Percentiles rank a stretch among this genome's conserved stretches.
phyloP scores from a whole-genome alignment of 768 basidiomycete species.

The Boletus subcaerulescens region DNA sequence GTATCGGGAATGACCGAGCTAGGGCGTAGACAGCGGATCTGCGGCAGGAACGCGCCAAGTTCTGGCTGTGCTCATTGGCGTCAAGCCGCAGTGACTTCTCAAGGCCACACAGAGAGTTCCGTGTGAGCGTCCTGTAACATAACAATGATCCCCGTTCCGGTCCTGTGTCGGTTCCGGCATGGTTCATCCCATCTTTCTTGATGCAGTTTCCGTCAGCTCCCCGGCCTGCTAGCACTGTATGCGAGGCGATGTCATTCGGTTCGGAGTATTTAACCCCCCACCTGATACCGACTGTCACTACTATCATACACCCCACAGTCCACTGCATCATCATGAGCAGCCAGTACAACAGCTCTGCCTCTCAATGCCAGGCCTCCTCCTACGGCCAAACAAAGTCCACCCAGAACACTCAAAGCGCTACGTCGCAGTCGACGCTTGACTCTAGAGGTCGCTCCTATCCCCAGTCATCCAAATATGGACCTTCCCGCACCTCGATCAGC shows the following conservation, averaged over 20 bases:
- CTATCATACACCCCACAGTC: neutral
- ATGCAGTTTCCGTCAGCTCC: slow-evolving; percentile 16
- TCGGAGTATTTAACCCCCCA: slow-evolving; percentile 27
- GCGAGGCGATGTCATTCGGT: slow-evolving; percentile 24
- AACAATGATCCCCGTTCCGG: slow-evolving; percentile 20
- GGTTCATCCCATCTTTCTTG: slow-evolving; percentile 19
- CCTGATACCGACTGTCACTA: neutral
- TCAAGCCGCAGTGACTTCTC: slow-evolving; percentile 13
- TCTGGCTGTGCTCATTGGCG: slow-evolving; percentile 21
- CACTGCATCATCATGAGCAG: slow-evolving; percentile 20
- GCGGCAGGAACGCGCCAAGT: slow-evolving; percentile 8
- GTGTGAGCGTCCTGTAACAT: slow-evolving; percentile 16
- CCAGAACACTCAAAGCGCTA: slow-evolving; percentile 2
- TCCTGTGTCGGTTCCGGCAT: slow-evolving; percentile 31
- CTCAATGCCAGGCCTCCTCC: slow-evolving; percentile 11
- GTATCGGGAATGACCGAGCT: slow-evolving; percentile 4
- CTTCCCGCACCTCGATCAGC: slow-evolving; percentile 40
- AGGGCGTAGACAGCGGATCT: slow-evolving; percentile 14
- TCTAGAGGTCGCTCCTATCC: slow-evolving; percentile 21
- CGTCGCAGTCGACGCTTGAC: slow-evolving; percentile 19
- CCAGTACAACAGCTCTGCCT: slow-evolving; percentile 21
- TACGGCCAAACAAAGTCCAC: slow-evolving; percentile 24
- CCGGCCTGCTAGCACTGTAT: slow-evolving; percentile 1
- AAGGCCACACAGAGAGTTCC: slow-evolving; percentile 3
- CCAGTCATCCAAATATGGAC: slow-evolving; percentile 23